phyloP scores from a whole-genome alignment of 345 rosid species.

The Linum trigynum region DNA sequence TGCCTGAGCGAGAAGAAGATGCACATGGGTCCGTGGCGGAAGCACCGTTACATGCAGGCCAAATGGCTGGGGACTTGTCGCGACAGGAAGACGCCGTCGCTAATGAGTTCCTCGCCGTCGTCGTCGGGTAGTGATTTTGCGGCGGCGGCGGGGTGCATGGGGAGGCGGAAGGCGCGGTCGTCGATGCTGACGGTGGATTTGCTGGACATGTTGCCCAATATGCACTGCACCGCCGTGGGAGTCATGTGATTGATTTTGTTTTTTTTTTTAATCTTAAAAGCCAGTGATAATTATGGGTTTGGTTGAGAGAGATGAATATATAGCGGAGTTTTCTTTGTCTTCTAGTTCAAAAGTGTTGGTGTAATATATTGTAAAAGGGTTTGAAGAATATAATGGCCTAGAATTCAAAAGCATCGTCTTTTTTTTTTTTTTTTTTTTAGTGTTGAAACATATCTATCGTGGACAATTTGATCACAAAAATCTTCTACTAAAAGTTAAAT shows the following conservation, averaged over 20 bases:
- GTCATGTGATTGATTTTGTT: constrained; percentile 18
- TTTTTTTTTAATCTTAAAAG: background rate
- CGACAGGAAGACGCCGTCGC: constrained; percentile 18
- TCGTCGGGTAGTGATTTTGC: background rate
- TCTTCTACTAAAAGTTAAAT: no score
- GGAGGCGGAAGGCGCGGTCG: constrained; percentile 29
- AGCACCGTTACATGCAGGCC: constrained; percentile 44
- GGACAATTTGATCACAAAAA: no score
- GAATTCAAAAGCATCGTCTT: background rate
- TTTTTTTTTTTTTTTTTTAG: background rate
- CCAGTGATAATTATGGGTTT: background rate
- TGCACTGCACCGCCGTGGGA: constrained; percentile 31
- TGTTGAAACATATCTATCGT: background rate
- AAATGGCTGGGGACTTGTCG: constrained; percentile 36
- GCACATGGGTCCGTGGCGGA: constrained; percentile 60
- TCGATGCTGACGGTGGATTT: constrained; percentile 45
- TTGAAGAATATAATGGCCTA: background rate
- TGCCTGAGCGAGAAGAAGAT: constrained; percentile 53
- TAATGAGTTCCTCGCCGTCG: constrained; percentile 5
- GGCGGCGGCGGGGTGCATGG: constrained; percentile 12
- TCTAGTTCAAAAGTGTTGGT: background rate
- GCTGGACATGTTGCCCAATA: constrained; percentile 25
- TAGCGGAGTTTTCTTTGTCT: background rate
- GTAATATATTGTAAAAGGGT: background rate
- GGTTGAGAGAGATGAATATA: background rate